Percentiles rank a stretch among this genome's conserved stretches.
Conservation (phyloP, 805 yeast genomes). For the Candida lessepsii region DNA sequence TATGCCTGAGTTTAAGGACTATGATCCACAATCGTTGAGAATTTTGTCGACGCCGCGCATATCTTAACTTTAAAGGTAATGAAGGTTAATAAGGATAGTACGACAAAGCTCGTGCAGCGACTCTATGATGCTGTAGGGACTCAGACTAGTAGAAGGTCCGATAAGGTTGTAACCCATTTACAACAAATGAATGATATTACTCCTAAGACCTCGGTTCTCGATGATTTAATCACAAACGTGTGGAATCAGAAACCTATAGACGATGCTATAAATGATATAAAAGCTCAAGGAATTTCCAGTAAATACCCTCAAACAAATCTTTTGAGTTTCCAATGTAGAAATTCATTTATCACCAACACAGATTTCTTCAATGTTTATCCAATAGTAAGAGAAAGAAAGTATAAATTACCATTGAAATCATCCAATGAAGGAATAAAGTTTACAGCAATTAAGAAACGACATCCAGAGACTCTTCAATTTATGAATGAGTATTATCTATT, state of each 20-base stretch:
- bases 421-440: slow-evolving; percentile 25
- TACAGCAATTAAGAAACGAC: slow-evolving; percentile 49
- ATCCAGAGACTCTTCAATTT: slow-evolving; percentile 43
- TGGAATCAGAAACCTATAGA: slow-evolving; percentile 31
- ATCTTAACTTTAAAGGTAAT: not conserved
- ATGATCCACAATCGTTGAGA: slow-evolving; percentile 8
- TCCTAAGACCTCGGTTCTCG: slow-evolving; percentile 8
- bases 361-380: slow-evolving; percentile 45
- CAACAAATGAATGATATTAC: not conserved
- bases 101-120: slow-evolving; percentile 1
- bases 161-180: not conserved
- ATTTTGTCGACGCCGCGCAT: slow-evolving; percentile 8
- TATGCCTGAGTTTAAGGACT: not conserved
- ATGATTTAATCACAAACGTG: slow-evolving; percentile 24
- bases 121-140: slow-evolving; percentile 1
- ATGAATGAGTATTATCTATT: slow-evolving; percentile 53
- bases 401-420: slow-evolving; percentile 21
- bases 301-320: no score
- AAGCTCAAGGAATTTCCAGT: no score
- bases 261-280: slow-evolving; percentile 25
- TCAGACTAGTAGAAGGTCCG: not conserved
- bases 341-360: slow-evolving; percentile 33
- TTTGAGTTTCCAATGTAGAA: slow-evolving; percentile 36
- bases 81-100: slow-evolving; percentile 5
- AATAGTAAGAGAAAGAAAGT: slow-evolving; percentile 27